Evolutionary conservation across 2,329 filamentous ascomycete species (phyloP).

Genomic region (Akanthomyces uredinophilus): DNA sequence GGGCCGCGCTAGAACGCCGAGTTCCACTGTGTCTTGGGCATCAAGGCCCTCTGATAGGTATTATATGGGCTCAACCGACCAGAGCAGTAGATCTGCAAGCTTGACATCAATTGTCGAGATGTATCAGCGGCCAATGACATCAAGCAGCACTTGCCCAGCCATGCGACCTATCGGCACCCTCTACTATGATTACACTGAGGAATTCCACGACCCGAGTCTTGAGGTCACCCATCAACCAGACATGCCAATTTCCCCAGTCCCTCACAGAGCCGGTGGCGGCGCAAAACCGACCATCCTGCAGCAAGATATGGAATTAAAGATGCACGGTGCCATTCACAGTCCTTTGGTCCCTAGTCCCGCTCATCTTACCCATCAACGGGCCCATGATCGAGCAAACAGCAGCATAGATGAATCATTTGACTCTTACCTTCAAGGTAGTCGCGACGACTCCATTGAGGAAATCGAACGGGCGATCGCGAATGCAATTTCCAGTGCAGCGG

Average conservation of each 20-base stretch:
- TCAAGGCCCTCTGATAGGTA: constrained; percentile 28
- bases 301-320: constrained; percentile 17
- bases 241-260: constrained; percentile 29
- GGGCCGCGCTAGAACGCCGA: constrained; percentile 32
- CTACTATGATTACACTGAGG: constrained; percentile 52
- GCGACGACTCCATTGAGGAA: constrained; percentile 14
- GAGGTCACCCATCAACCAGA: constrained; percentile 16
- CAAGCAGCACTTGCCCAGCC: constrained; percentile 24
- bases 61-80: constrained; percentile 32
- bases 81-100: constrained; percentile 40
- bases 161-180: constrained; percentile 32
- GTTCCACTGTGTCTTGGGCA: constrained; percentile 26
- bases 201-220: constrained; percentile 35
- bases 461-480: constrained; percentile 13
- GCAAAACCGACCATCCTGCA: constrained; percentile 24
- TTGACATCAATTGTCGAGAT: constrained; percentile 47
- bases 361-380: background rate
- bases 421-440: constrained; percentile 12
- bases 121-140: constrained; percentile 31
- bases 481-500: constrained; percentile 12
- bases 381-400: background rate
- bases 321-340: background rate
- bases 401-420: constrained; percentile 8
- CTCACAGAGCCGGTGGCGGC: constrained; percentile 22
- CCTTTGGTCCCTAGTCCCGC: background rate